phyloP scores from a whole-genome alignment of 345 rosid genomes.

The Crucihimalaya himalaica region DNA sequence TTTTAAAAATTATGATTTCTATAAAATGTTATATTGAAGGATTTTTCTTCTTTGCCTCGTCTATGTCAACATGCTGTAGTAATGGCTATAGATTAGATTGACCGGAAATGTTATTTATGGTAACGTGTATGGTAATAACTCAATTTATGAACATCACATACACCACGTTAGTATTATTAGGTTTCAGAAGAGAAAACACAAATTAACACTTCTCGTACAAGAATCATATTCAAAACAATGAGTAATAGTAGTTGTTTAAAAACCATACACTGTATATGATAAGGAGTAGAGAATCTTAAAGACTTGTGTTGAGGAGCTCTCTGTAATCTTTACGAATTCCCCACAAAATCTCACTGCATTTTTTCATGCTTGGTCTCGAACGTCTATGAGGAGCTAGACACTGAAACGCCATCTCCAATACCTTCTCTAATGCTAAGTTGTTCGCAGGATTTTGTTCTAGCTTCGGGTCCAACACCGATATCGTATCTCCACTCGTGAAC shows the following conservation, averaged over 20 bases:
- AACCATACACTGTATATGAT: neutral
- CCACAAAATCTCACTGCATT: slow-evolving; percentile 87
- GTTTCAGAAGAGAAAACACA: neutral
- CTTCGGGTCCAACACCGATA: slow-evolving; percentile 64
- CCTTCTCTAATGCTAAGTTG: slow-evolving; percentile 64
- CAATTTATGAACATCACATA: neutral
- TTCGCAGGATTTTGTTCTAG: slow-evolving; percentile 54
- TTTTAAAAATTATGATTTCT: neutral
- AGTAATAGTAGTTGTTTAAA: neutral
- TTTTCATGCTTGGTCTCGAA: slow-evolving; percentile 77
- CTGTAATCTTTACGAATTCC: slow-evolving; percentile 80
- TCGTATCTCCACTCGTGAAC: slow-evolving; percentile 65
- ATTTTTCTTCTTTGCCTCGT: neutral
- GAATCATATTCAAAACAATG: slow-evolving; percentile 6
- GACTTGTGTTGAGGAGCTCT: slow-evolving; percentile 47
- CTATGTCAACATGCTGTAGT: slow-evolving; percentile 2
- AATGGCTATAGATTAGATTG: neutral
- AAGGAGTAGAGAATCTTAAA: slow-evolving; percentile 18
- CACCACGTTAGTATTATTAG: neutral
- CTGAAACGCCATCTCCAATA: slow-evolving; percentile 69
- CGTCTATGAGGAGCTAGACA: slow-evolving; percentile 78
- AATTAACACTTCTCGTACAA: slow-evolving; percentile 3
- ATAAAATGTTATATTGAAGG: neutral
- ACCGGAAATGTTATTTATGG: neutral
- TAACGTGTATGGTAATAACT: neutral